A percentile compares a stretch with the other conserved stretches of the same genome.
Evolutionary conservation across 805 yeast species (phyloP).

Genomic region (Hanseniaspora thailandica): DNA sequence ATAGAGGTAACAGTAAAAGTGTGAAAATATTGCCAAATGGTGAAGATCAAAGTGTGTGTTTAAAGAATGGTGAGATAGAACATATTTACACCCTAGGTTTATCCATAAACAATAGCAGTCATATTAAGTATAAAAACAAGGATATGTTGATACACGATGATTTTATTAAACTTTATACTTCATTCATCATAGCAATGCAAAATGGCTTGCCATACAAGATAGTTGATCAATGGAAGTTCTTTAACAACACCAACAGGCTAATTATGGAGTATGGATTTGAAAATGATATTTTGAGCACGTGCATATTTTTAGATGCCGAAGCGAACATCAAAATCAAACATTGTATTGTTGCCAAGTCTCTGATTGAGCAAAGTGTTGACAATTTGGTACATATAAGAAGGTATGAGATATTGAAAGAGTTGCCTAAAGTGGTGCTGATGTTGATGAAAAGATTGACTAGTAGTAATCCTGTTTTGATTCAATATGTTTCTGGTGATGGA

Average conservation of each 20-base stretch:
- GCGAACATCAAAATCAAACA: background rate
- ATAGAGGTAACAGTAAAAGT: background rate
- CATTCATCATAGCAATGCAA: conserved; percentile 18
- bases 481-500: conserved; percentile 52
- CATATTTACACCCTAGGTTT: conserved; percentile 19
- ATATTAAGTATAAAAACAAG: conserved; percentile 25
- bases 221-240: background rate
- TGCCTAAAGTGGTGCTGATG: conserved; percentile 67
- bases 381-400: conserved; percentile 55
- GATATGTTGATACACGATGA: background rate
- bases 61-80: background rate
- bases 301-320: background rate
- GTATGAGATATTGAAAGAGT: conserved; percentile 80
- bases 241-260: conserved; percentile 30
- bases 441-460: conserved; percentile 74
- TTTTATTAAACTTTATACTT: conserved; percentile 63
- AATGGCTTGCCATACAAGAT: background rate
- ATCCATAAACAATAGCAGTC: conserved; percentile 38
- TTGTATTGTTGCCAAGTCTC: no score
- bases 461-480: conserved; percentile 74
- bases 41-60: background rate
- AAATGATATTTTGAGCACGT: background rate
- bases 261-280: conserved; percentile 25
- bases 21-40: background rate
- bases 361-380: conserved; percentile 35